Evolutionary conservation across 345 rosid genomes (phyloP).

Genomic region (Eucalyptus viminalis): DNA sequence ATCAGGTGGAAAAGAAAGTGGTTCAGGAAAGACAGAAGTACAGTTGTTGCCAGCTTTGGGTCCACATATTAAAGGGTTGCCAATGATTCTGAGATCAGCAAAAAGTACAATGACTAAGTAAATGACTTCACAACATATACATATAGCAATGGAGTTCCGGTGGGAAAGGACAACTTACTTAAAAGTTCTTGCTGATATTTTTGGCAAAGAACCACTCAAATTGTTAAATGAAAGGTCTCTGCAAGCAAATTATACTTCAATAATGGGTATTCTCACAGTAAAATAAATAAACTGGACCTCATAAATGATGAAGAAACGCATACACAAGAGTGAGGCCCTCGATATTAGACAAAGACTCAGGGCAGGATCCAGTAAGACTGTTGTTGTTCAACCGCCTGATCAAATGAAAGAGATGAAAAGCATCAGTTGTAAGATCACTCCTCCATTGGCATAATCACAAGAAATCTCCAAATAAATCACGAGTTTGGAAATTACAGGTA

Average conservation of each 20-base stretch:
- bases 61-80: constrained; percentile 84
- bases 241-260: constrained; percentile 1
- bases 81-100: constrained; percentile 42
- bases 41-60: constrained; percentile 56
- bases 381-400: constrained; percentile 95
- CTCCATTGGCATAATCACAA: background rate
- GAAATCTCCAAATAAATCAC: background rate
- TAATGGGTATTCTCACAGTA: background rate
- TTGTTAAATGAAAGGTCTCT: constrained; percentile 96
- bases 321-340: constrained; percentile 89
- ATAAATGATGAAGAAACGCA: background rate
- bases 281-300: background rate
- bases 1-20: constrained; percentile 85
- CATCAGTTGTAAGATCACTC: background rate
- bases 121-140: background rate
- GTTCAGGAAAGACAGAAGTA: constrained; percentile 84
- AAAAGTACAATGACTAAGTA: background rate
- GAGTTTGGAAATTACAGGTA: constrained; percentile 52
- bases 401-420: background rate
- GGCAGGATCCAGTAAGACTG: constrained; percentile 74
- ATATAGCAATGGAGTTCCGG: background rate
- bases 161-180: constrained; percentile 39
- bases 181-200: constrained; percentile 86
- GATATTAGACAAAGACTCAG: constrained; percentile 69
- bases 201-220: constrained; percentile 86